Evolutionary conservation across 2,329 filamentous ascomycete genomes (phyloP).

Genomic region (Cordyceps fumosorosea): DNA sequence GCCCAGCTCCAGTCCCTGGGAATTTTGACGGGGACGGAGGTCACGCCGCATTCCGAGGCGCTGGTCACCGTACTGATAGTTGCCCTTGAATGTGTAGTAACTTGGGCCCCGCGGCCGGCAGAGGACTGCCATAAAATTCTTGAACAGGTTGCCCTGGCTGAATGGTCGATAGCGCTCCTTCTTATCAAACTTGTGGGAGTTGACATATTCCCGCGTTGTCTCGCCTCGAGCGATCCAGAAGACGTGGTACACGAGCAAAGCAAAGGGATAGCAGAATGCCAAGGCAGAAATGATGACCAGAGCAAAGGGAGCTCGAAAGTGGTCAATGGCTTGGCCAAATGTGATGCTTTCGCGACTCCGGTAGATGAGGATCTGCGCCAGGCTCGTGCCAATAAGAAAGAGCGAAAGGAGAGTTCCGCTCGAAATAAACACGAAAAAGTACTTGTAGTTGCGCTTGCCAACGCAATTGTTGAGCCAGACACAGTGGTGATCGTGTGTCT

Average conservation of each 20-base stretch:
- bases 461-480: constrained; percentile 99
- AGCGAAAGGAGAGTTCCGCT: constrained; percentile 69
- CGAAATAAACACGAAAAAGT: constrained; percentile 88
- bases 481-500: constrained; percentile 96
- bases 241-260: constrained; percentile 80
- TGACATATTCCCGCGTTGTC: constrained; percentile 93
- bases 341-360: constrained; percentile 54
- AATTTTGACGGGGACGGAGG: constrained; percentile 39
- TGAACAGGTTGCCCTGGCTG: constrained; percentile 65
- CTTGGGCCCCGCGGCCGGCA: constrained; percentile 79
- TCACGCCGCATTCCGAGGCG: constrained; percentile 55
- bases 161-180: constrained; percentile 89
- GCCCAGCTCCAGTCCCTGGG: constrained; percentile 66
- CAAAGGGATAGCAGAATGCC: constrained; percentile 70
- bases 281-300: constrained; percentile 80
- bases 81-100: constrained; percentile 79
- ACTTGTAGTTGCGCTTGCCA: constrained; percentile 93
- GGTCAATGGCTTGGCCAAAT: constrained; percentile 61
- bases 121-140: constrained; percentile 77
- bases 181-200: constrained; percentile 90
- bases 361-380: constrained; percentile 78
- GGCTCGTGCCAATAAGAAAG: constrained; percentile 68
- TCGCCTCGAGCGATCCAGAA: constrained; percentile 88
- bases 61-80: constrained; percentile 75
- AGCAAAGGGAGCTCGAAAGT: constrained; percentile 76